Evolutionary conservation across 208 protist species (phyloP), one percentile per base, ranked within the genome.

Genomic region (Acanthamoeba lenticulata): DNA sequence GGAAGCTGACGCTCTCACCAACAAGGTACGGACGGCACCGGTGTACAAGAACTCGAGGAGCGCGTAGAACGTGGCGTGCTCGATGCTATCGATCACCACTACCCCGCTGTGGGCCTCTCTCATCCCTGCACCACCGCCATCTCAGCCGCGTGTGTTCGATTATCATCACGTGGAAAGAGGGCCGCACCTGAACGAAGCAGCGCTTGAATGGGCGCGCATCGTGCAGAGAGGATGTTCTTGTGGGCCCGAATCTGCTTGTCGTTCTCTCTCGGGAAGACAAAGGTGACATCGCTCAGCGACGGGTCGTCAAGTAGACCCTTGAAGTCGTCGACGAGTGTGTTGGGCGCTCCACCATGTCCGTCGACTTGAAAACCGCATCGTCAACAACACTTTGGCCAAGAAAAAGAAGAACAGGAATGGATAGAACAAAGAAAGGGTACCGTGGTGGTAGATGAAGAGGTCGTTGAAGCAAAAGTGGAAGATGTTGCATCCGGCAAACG

Each of bases 391-490:
- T 29, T 36, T 60, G 24, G 42, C 40, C 13, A 45, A 34, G 2
- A 47, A 27, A 0, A 11, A 83, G 38, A 45, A 38, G n/a, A n/a
- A 19, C 21, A 60, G 9, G 27, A 40, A 34, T 67, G 5, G 6
- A 57, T 24, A 52, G 29, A 4, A 38, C 11, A 15, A 17, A 29
- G 11, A 52, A 17, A 38, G 15, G 7, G n/a, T 72, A 91, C 85
- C 85, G 27, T 69, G 85, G 34, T 44, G 38, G 57, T 69, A 91
- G 21, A 72, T 44, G 85, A 47, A 69, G 55, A 91, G 57, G 24
- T 91, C 85, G 36, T 91, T 91, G 85, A 91, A 91, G 85, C 85
- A 72, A 24, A 91, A 91, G 85, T 91, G 85, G 57, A 91, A 91
- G 85, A 91, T 69, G 55, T 91, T 91, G 55, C 85, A 72, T 24